Evolutionary conservation across 352 stramenopile species (phyloP), one percentile per base, ranked within the genome.

Genomic region (Blastocystis hominis): DNA sequence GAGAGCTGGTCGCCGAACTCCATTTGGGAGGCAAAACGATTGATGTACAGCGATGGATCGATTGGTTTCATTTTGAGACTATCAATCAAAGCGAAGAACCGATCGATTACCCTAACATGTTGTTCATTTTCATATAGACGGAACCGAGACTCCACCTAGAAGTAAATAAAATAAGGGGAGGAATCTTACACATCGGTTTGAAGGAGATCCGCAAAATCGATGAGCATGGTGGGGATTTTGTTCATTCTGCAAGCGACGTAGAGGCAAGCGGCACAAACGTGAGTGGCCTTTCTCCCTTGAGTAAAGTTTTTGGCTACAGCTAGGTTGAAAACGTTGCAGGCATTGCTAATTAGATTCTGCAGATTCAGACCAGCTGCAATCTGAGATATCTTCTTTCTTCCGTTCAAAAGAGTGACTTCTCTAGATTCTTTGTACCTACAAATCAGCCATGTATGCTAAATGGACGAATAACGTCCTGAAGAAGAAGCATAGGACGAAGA

Each of bases 151-250:
- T 89, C 61, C 59, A 88, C 17, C 69, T 88, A 86, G 2, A 20
- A 5, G 30, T 86, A n/a, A 86, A 30, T 0, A 10, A 30, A 30
- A 30, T 30, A 13, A 13, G 20, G 24, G 0, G 56, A 0, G 7
- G 94, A 88, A 9, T 90, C 92, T 89, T 95, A 97, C 15, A 97
- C 93, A 90, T 97, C 96, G 6, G 98, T 95, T 91, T 98, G 95
- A 4, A 99, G 91, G 72, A 97, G 96, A 91, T 99, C 97, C 15
- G 92, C 95, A 90, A 99, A 99, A 91, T 99, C 97, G 90, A 99
- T 98, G 20, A 99, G 92, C 93, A 99, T 93, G 88, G 98, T 96
- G 80, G 97, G 95, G 86, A 94, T 97, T 87, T 98, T 97, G 89
- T 98, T 94, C 89, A 97, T 93, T 40, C 97, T 92, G 91, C 96